Percentiles rank a stretch among this genome's conserved stretches.
Conservation (phyloP, 2,329 filamentous ascomycete genomes). For the Xylaria sp. region DNA sequence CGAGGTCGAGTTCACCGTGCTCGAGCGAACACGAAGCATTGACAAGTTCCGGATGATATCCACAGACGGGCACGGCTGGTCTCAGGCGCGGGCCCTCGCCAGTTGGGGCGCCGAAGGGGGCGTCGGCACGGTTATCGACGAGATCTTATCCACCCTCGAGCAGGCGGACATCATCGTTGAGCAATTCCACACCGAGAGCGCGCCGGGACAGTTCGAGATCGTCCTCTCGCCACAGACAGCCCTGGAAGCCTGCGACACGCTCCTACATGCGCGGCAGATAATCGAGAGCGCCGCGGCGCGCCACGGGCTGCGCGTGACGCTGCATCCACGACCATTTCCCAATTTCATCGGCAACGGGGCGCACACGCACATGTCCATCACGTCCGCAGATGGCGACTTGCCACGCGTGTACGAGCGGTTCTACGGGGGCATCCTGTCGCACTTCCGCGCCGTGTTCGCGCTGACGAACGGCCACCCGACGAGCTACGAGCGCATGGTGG, state of each 20-base stretch:
- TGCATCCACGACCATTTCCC: slow-evolving; percentile 77
- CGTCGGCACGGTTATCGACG: slow-evolving; percentile 69
- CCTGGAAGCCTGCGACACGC: slow-evolving; percentile 74
- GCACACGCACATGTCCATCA: slow-evolving; percentile 77
- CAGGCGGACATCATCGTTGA: slow-evolving; percentile 73
- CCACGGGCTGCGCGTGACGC: slow-evolving; percentile 73
- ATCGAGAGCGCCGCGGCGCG: slow-evolving; percentile 72
- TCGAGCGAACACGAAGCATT: slow-evolving; percentile 59
- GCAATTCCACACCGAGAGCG: slow-evolving; percentile 79
- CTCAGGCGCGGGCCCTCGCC: slow-evolving; percentile 71
- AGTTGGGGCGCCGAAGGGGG: slow-evolving; percentile 57
- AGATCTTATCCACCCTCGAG: slow-evolving; percentile 63
- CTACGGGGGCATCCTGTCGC: slow-evolving; percentile 75
- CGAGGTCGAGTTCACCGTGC: slow-evolving; percentile 82
- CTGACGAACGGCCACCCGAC: slow-evolving; percentile 73
- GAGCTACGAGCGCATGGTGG: slow-evolving; percentile 75
- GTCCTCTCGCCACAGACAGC: slow-evolving; percentile 72
- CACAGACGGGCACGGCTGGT: slow-evolving; percentile 77
- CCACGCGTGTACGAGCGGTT: slow-evolving; percentile 69
- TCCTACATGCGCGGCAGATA: slow-evolving; percentile 77
- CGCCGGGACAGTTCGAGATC: slow-evolving; percentile 81
- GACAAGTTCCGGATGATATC: slow-evolving; percentile 57
- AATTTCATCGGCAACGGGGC: slow-evolving; percentile 70
- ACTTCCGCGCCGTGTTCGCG: slow-evolving; percentile 73
- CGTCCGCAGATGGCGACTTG: slow-evolving; percentile 55